Evolutionary conservation across 208 protist species (phyloP), one percentile per base, ranked within the genome.

Genomic region (Strigomonas galati): DNA sequence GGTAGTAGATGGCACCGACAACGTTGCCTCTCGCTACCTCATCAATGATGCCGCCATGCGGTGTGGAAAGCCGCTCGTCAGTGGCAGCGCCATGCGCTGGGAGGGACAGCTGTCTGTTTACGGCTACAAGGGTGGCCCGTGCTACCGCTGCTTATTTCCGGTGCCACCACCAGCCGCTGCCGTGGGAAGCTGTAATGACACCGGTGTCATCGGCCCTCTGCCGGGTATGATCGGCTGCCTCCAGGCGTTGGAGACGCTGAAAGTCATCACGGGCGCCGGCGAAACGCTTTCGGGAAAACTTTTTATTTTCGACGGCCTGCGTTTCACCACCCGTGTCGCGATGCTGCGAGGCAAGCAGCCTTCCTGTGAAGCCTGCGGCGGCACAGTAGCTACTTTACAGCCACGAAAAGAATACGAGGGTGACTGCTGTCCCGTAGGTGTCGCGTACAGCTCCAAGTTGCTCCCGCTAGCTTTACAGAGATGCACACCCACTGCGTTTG

Each of bases 91-190:
- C n/a, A 84, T 98, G 61, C 82, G 92, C 31, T 97, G 92, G 85
- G 96, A 98, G 15, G 97, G 95, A 31, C 97, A 98, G 78, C 74
- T 98, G 2, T 87, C 90, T 17, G 92, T 97, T 2, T 98, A 95
- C 79, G 81, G 82, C 53, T 86, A 83, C 58, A 21, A 65, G 7
- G 70, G 68, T 27, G 85, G 89, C 4, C 93, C 95, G 23, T 98
- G 96, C 78, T 98, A 98, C 62, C 92, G 96, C 53, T 98, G 96
- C 62, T 60, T 98, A 24, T 98, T 96, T 57, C 94, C 97, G 10
- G 30, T 72, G 12, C 91, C 95, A 14, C 95, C 93, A 10, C 92
- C 92, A 19, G 28, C 77, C 1, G 82, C 61, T 3, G 81, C 85
- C 9, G 92, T 98, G 21, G 90, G 89, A 0, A 96, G 78, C 67